Base-by-base conservation (phyloP, 768 basidiomycete genomes). In the Tubosaeta brunneosetosa region DNA sequence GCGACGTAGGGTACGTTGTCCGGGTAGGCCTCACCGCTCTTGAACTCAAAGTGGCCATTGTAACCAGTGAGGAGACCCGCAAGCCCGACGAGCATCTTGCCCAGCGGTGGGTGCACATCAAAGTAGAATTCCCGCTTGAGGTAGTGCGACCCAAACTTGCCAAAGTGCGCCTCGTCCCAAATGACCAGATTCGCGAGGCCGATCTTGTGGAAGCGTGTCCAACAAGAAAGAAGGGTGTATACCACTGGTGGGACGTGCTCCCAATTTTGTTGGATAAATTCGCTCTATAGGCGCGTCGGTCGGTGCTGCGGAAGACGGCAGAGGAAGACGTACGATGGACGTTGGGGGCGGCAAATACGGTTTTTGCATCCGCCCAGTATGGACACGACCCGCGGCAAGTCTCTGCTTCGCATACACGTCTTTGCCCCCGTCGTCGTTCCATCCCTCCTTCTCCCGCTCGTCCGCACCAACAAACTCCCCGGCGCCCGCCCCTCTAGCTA, bases 101-200 rank as follows among this genome's bases (percentile, higher is more conserved):
- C 97, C 38, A 99, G 78, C 0, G 97, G 97, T 6, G 97, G 97
- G 63, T 99, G 97, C 26, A 98, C 97, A 65, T 99, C 97, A 68
- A 98, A 98, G 77, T 97, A 98, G 73, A 98, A 98, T 69, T 97
- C 93, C 64, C 94, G 89, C 71, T 97, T 97, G 71, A 99, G 84
- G 71, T 99, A 98, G 71, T 97, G 88, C 47, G 91, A 91, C 47
- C 92, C 97, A 72, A 99, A 98, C 73, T 99, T 98, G 61, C 97
- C 97, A 71, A 98, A 99, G 71, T 99, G 97, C 36, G 97, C 95
- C 76, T 99, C 97, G 70, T 99, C 97, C 97, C 95, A 98, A 53
- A 98, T 84, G 70, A 99, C 95, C 57, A 80, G 66, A 64, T 87
- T 80, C 32, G 90, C 79, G 51, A 84, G 81, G 12, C 97, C 95